Evolutionary conservation across 1,284 basidiomycete species (phyloP).

Genomic region (Cryptococcus sp.): DNA sequence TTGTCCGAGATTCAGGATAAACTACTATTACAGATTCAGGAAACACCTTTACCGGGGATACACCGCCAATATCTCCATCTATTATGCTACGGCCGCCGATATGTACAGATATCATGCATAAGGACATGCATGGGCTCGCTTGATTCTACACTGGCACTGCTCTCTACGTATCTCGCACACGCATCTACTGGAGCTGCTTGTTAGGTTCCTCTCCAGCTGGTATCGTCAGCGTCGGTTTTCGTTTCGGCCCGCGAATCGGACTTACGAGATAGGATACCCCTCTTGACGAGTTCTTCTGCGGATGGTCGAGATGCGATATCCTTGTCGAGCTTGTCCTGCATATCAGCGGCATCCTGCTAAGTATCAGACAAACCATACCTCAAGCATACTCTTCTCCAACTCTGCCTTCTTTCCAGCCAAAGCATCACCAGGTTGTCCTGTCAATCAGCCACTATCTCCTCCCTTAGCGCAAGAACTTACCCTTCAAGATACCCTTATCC

Average conservation of each 20-base stretch:
- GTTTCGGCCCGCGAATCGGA: constrained; percentile 5
- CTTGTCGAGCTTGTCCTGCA: constrained; percentile 64
- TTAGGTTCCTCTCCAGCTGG: background rate
- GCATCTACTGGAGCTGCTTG: background rate
- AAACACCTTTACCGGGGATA: too few species aligned
- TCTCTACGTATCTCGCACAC: background rate
- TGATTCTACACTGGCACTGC: too few species aligned
- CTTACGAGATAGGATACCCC: constrained; percentile 62
- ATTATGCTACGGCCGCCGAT: too few species aligned
- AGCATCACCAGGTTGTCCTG: constrained; percentile 55
- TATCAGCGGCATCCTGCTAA: background rate
- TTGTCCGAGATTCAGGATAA: too few species aligned
- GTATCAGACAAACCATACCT: constrained; percentile 48
- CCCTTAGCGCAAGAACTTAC: constrained; percentile 41
- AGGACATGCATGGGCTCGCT: too few species aligned
- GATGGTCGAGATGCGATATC: constrained; percentile 62
- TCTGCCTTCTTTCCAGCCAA: constrained; percentile 66
- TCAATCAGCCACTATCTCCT: background rate
- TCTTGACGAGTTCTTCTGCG: constrained; percentile 64
- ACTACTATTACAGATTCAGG: too few species aligned
- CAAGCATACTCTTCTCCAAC: constrained; percentile 63
- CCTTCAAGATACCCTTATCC: constrained; percentile 70
- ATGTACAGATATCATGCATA: too few species aligned
- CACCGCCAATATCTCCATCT: too few species aligned
- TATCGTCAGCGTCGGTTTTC: background rate